Evolutionary conservation across 495 filamentous ascomycete species (phyloP), one percentile per base, ranked within the genome.

Genomic region (Schizothecium vesticola): DNA sequence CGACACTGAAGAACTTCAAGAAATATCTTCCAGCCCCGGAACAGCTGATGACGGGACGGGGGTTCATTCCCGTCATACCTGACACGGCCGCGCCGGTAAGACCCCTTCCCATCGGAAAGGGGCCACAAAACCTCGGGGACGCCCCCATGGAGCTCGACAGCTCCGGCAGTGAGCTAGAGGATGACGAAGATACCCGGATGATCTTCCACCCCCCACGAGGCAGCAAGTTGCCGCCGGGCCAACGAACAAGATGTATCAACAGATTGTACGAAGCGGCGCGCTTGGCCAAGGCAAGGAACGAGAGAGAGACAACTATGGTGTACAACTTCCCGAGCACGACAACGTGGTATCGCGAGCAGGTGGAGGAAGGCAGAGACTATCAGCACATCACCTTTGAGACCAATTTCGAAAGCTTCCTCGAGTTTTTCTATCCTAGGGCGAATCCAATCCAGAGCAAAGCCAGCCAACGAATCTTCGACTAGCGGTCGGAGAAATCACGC

Each of bases 261-360:
- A 64, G 73, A 29, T 74, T 84, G 7, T 77, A 79, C 67, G 78
- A 83, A 64, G 72, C 73, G 9, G 77, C 77, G 3, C 64, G 71
- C 3, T 65, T 73, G 12, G 75, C 75, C 3, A 72, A 70, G 13
- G 66, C 71, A 7, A 36, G 60, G 23, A 12, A 51, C 43, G 43
- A 43, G 12, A 13, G 22, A 3, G 65, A 75, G 21, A 24, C 60
- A 2, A 60, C 69, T 7, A 81, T 83, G 72, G 36, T 33, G 31
- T 83, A 80, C 67, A 63, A 71, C 33, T 82, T 81, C 64, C 63
- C 66, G 25, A 77, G 79, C 2, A 84, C 81, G 2, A 58, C 69
- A 55, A 73, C 80, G 6, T 84, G 82, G 82, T 84, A 83, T 64
- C 66, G 69, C 4, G 76, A 82, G 31, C 79, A 82, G 67, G 56